Evolutionary conservation across 2,329 filamentous ascomycete species (phyloP).

Genomic region (Hymenoscyphus linearis): DNA sequence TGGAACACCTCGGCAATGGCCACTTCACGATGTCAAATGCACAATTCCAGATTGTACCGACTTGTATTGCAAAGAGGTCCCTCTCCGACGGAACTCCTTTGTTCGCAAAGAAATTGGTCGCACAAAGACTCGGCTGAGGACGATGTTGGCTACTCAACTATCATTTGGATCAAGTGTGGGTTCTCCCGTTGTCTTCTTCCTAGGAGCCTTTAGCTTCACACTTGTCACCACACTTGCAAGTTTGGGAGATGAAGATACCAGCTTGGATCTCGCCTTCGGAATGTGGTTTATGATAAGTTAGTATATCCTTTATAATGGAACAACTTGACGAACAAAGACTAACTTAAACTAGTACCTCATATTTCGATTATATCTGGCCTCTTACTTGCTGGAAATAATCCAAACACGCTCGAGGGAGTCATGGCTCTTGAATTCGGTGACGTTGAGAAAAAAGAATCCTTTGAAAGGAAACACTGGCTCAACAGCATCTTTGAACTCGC

Average conservation of each 20-base stretch:
- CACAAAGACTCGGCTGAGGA: slow-evolving; percentile 23
- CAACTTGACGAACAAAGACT: too few species aligned
- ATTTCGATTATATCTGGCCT: slow-evolving; percentile 17
- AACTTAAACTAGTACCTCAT: slow-evolving; percentile 10
- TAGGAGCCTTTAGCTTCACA: slow-evolving; percentile 18
- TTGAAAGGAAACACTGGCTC: slow-evolving; percentile 4
- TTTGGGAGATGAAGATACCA: slow-evolving; percentile 15
- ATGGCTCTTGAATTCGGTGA: slow-evolving; percentile 17
- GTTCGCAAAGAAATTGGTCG: slow-evolving; percentile 14
- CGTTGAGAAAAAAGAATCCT: slow-evolving; percentile 8
- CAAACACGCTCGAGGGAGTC: slow-evolving; percentile 18
- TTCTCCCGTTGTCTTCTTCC: slow-evolving; percentile 22
- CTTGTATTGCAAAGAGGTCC: slow-evolving; percentile 10
- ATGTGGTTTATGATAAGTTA: slow-evolving; percentile 25
- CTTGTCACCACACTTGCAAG: slow-evolving; percentile 7
- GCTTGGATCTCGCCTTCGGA: slow-evolving; percentile 14
- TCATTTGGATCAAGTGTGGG: slow-evolving; percentile 20
- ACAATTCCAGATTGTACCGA: slow-evolving; percentile 7
- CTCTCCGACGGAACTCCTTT: slow-evolving; percentile 5
- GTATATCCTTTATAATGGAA: too few species aligned
- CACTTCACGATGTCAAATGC: slow-evolving; percentile 14
- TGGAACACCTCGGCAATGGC: slow-evolving; percentile 15
- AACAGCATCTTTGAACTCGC: slow-evolving; percentile 12
- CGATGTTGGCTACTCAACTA: slow-evolving; percentile 21
- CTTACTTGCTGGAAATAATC: slow-evolving; percentile 21